Conservation (phyloP, 169 alveolate species). For the Amoebophrya sp. region DNA sequence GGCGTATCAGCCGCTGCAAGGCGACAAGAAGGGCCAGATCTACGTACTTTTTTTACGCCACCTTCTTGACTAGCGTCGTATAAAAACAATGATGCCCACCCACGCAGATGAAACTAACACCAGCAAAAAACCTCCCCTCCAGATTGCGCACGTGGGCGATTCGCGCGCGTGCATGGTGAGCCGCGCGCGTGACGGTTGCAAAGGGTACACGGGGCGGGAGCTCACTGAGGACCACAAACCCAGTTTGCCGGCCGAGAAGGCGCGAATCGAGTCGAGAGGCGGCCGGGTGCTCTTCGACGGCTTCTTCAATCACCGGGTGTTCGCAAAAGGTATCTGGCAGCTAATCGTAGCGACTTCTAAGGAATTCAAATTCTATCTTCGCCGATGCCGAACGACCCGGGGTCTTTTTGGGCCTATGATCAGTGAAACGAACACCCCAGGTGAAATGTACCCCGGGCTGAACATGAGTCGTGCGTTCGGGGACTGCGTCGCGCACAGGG, state of each 20-base stretch:
- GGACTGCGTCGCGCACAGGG: conserved; percentile 24
- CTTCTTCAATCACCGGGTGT: conserved; percentile 42
- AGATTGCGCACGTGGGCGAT: not conserved
- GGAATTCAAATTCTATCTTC: too few species aligned
- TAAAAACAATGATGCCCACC: too few species aligned
- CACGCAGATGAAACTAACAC: too few species aligned
- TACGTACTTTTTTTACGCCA: not conserved
- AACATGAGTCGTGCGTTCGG: conserved; percentile 57
- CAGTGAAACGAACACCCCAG: too few species aligned
- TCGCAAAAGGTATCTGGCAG: conserved; percentile 31
- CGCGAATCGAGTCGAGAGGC: conserved; percentile 42
- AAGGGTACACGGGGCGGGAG: conserved; percentile 28
- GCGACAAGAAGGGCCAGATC: not conserved
- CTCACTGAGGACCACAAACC: conserved; percentile 51
- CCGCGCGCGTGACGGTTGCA: not conserved
- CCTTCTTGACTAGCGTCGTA: too few species aligned
- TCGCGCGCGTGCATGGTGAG: not conserved
- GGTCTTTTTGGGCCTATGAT: too few species aligned
- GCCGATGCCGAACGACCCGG: too few species aligned
- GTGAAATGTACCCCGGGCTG: conserved; percentile 49
- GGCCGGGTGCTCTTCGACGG: conserved; percentile 43
- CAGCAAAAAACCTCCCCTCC: too few species aligned
- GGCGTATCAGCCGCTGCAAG: not conserved
- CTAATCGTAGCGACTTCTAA: too few species aligned
- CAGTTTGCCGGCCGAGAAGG: conserved; percentile 43